A percentile compares a stretch with the other conserved stretches of the same genome.
Evolutionary conservation across 495 filamentous ascomycete species (phyloP).

Genomic region (Aspergillus taichungensis): DNA sequence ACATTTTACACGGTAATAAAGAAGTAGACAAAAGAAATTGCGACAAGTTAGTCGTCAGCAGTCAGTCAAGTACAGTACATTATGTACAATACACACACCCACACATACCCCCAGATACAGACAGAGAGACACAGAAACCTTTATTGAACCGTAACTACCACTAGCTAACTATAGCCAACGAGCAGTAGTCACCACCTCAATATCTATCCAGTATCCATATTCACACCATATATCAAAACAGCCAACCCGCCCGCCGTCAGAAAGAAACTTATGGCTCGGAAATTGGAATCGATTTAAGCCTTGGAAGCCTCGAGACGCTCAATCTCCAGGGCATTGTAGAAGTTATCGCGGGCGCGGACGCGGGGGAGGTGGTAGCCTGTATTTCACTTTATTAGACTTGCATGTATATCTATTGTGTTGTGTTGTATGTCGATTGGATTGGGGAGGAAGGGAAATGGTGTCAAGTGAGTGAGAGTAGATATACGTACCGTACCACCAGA

Average conservation of each 20-base stretch:
- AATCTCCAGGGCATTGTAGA: conserved; percentile 69
- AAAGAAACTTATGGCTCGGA: background rate
- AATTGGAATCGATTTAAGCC: conserved; percentile 26
- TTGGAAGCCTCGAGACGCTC: conserved; percentile 43
- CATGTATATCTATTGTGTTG: background rate
- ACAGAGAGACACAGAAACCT: no score
- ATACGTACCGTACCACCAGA: conserved; percentile 75
- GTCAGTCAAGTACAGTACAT: background rate
- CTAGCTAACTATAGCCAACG: background rate
- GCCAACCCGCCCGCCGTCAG: background rate
- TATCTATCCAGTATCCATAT: no score
- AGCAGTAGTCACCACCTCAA: no score
- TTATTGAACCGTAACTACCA: background rate
- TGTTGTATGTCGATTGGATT: background rate
- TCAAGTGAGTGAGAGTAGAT: background rate
- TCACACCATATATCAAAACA: background rate
- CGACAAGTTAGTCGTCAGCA: no score
- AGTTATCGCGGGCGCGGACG: conserved; percentile 64
- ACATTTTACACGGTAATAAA: background rate
- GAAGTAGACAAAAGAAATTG: background rate
- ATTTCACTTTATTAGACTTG: conserved; percentile 2
- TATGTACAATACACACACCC: background rate
- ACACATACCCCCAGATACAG: no score
- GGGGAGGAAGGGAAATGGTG: background rate
- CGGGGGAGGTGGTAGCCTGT: conserved; percentile 71